phyloP scores from a whole-genome alignment of 2,329 filamentous ascomycete species.

The Fusarium coffeatum region DNA sequence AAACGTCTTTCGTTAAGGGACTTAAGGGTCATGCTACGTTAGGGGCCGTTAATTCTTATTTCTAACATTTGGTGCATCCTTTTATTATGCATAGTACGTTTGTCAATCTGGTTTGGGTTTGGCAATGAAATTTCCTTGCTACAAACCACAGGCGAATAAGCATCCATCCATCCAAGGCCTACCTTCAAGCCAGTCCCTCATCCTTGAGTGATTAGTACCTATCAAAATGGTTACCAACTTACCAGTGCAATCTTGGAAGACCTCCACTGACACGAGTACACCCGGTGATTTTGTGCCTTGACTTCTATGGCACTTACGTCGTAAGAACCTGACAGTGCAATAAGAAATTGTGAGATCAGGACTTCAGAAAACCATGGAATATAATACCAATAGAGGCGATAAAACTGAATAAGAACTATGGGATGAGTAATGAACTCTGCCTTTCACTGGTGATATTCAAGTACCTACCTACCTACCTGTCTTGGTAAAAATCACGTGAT shows the following conservation, averaged over 20 bases:
- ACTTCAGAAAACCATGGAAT: not conserved
- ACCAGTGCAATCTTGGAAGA: not conserved
- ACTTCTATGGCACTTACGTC: not conserved
- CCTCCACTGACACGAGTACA: not conserved
- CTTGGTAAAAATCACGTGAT: constrained; percentile 27
- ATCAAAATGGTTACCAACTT: not conserved
- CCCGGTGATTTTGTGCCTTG: not conserved
- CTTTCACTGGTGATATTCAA: not conserved
- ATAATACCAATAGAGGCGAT: not conserved
- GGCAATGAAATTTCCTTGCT: not conserved
- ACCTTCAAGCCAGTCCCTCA: not conserved
- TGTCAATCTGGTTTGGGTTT: not conserved
- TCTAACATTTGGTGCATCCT: constrained; percentile 21
- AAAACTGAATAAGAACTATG: not conserved
- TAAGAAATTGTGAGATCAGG: not conserved
- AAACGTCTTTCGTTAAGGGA: constrained; percentile 22
- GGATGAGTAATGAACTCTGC: not conserved
- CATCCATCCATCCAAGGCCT: not conserved
- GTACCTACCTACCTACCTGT: not conserved
- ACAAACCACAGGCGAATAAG: not conserved
- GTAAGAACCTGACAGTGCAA: not conserved
- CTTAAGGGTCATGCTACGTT: constrained; percentile 34
- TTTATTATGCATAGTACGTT: constrained; percentile 17
- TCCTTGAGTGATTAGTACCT: not conserved
- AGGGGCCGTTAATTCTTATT: constrained; percentile 40